These are phyloP conservation scores for Poa annua DNA, from an alignment of 176 grass and related monocot species.

Conservation along the genomic window DNA sequence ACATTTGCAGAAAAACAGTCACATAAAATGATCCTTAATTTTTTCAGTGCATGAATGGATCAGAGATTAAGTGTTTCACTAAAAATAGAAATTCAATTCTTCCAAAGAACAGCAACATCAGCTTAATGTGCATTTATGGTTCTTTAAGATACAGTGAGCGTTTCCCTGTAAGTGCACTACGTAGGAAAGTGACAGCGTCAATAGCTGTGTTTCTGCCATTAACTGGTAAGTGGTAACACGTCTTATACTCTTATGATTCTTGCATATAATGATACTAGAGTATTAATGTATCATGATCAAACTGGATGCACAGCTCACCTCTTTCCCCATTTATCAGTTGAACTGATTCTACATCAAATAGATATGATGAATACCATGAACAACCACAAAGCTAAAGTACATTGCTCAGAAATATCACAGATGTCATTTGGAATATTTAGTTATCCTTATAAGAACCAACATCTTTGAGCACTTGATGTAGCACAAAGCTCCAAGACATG, in stretches of 20 bases:
- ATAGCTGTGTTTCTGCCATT: not conserved
- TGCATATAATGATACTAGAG: not conserved
- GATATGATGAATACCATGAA: not conserved
- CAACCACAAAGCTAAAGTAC: not conserved
- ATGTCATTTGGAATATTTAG: not conserved
- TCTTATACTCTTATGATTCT: not conserved
- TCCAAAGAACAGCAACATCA: not conserved
- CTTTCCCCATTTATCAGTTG: not conserved
- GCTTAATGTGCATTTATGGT: not conserved
- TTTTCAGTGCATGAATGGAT: conserved; percentile 18
- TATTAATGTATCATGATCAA: not conserved
- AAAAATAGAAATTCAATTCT: conserved; percentile 6
- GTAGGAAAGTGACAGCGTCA: not conserved
- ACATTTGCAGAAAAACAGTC: conserved; percentile 5
- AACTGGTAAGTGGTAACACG: conserved; percentile 23
- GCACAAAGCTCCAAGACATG: conserved; percentile 1
- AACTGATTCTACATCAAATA: not conserved
- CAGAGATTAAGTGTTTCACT: not conserved
- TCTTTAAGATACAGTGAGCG: conserved; percentile 1
- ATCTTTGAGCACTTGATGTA: conserved; percentile 4
- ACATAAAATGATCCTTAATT: conserved; percentile 11
- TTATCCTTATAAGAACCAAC: not conserved
- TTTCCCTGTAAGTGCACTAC: not conserved
- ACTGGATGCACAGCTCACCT: not conserved
- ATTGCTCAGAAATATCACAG: not conserved